Conservation (phyloP, 148 eudicot genomes). For the Dianthus caryophyllus region DNA sequence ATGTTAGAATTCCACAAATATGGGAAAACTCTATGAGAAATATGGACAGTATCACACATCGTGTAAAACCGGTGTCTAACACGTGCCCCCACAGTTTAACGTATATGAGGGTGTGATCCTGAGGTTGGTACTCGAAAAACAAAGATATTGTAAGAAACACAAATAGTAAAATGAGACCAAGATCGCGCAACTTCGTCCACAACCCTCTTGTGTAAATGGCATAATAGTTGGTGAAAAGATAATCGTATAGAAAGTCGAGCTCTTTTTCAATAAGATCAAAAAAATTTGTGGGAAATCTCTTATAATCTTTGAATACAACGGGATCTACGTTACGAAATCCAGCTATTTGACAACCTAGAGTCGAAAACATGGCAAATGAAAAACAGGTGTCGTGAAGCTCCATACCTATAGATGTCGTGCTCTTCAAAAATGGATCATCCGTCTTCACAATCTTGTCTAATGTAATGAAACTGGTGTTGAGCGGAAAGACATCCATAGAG, state of each 20-base stretch:
- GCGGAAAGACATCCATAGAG: not conserved
- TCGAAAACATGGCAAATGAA: not conserved
- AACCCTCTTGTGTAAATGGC: not conserved
- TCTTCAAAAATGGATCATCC: not conserved
- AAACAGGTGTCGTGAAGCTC: not conserved
- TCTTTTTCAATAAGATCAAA: not conserved
- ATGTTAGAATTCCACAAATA: not conserved
- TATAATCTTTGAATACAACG: not conserved
- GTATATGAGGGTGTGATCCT: constrained; percentile 1
- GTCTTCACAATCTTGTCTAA: not conserved
- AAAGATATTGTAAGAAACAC: not conserved
- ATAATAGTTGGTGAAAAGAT: constrained; percentile 1
- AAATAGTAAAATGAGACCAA: not conserved
- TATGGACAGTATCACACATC: constrained; percentile 1
- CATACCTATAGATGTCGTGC: not conserved
- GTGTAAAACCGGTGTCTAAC: constrained; percentile 1
- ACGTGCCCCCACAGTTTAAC: not conserved
- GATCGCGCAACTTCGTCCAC: not conserved
- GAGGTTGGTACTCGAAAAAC: constrained; percentile 1
- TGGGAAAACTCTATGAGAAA: not conserved
- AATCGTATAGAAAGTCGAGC: constrained; percentile 2
- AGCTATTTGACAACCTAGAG: not conserved
- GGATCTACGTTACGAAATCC: no score
- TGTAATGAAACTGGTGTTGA: not conserved
- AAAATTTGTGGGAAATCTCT: not conserved